Conservation (phyloP, 2,329 filamentous ascomycete species). For the Diaporthe destruens region DNA sequence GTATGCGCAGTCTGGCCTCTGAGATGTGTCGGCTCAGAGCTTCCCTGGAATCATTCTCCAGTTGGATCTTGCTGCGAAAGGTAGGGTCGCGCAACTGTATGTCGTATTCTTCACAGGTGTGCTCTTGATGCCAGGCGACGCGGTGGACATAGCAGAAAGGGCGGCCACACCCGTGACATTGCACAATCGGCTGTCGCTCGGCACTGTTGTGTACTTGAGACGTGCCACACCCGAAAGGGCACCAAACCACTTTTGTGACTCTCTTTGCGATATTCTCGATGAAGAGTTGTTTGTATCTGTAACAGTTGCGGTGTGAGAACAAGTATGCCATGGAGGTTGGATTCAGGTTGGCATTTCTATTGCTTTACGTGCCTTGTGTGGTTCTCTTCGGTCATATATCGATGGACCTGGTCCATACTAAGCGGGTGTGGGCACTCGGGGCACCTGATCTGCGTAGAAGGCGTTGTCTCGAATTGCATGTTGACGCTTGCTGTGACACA, state of each 20-base stretch:
- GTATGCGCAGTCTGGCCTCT: background rate
- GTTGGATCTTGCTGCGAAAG: background rate
- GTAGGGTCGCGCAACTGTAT: background rate
- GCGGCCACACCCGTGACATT: background rate
- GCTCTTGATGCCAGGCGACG: background rate
- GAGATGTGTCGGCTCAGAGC: background rate
- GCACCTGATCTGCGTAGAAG: background rate
- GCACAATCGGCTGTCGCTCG: conserved; percentile 1
- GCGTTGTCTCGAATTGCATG: background rate
- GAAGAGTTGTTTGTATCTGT: background rate
- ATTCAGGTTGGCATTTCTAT: too few species aligned
- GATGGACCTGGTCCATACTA: background rate
- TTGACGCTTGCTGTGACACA: conserved; percentile 4
- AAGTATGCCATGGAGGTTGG: background rate
- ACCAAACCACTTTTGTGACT: background rate
- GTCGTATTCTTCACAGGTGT: conserved; percentile 1
- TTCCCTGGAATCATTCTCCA: conserved; percentile 4
- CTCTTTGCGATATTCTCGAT: background rate
- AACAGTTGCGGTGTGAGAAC: too few species aligned
- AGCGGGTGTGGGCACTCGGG: background rate
- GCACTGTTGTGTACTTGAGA: conserved; percentile 4
- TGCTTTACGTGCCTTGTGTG: background rate
- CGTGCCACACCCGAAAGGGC: conserved; percentile 1
- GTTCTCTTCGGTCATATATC: background rate
- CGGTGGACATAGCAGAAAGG: conserved; percentile 2